Base-by-base conservation (phyloP, 768 basidiomycete species). In the Trametes punicea region DNA sequence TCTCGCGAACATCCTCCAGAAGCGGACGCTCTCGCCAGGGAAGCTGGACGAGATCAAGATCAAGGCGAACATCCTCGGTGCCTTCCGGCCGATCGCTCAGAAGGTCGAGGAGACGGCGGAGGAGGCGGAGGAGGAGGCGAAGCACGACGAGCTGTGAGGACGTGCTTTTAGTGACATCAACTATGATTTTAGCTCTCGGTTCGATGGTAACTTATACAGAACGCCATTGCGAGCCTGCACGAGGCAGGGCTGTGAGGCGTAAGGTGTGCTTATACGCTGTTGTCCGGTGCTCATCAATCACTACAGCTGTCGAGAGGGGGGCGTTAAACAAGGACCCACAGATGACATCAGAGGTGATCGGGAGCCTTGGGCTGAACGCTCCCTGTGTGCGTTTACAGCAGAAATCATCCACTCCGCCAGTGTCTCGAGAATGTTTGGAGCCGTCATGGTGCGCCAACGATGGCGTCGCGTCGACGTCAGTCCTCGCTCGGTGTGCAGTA, bases 41-140 rank as follows among this genome's bases (percentile, higher is more conserved):
- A 98, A 98, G 74, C 73, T 94, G 39, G 97, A 99, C 68, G 93
- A 98, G 74, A 85, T 98, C 67, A 89, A 91, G 73, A 81, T 90
- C 69, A 98, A 96, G 76, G 79, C 83, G 51, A 98, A 98, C 75
- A 82, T 98, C 64, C 80, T 93, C 45, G 69, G 73, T 15, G 81
- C 88, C 0, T 92, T 93, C 55, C 67, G 67, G 26, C 67, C 51
- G 8, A 62, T 73, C 49, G 56, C 42, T 10, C 51, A 61, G 31
- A 66, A 70, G 42, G 52, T 38, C 59, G 59, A 67, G 30, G 71
- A 72, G 60, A 73, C 29, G 21, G 29, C 26, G 13, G 56, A 79
- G 60, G 68, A 71, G 61, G 73, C 60, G 58, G 73, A 27, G 61
- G 73, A 57, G 58, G 73, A 27, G 48, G 39, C 60, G 26, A 56